Evolutionary conservation across 2,329 filamentous ascomycete species (phyloP).

Genomic region (Fusarium torulosum): DNA sequence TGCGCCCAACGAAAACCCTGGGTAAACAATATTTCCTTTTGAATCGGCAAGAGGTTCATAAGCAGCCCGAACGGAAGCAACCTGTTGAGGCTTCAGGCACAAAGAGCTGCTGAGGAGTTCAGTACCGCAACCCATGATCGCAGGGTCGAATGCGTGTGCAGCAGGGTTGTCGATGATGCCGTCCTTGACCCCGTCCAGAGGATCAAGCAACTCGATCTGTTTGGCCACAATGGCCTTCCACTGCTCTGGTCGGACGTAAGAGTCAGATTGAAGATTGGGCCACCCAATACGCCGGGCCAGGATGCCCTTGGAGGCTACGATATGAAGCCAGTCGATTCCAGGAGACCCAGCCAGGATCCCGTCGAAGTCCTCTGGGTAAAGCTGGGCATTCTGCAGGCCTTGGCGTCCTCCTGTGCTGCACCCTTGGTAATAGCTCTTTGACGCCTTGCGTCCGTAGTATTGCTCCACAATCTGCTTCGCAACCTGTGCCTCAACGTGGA

Average conservation of each 20-base stretch:
- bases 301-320: conserved; percentile 17
- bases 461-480: conserved; percentile 15
- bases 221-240: conserved; percentile 11
- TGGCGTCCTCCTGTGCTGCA: conserved; percentile 15
- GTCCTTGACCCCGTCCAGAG: conserved; percentile 12
- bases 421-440: conserved; percentile 11
- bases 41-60: conserved; percentile 14
- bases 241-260: conserved; percentile 17
- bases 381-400: conserved; percentile 13
- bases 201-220: conserved; percentile 16
- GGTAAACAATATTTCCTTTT: not conserved
- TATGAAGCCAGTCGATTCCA: conserved; percentile 18
- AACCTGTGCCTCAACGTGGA: conserved; percentile 2
- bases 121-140: conserved; percentile 5
- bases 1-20: not conserved
- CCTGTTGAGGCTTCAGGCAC: conserved; percentile 4
- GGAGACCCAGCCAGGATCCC: conserved; percentile 13
- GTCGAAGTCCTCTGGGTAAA: conserved; percentile 17
- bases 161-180: conserved; percentile 12
- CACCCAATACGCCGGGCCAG: conserved; percentile 2
- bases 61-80: conserved; percentile 3
- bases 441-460: not conserved
- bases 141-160: not conserved
- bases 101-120: not conserved
- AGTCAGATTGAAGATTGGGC: not conserved